A percentile compares a stretch with the other conserved stretches of the same genome.
These are phyloP conservation scores for Cryptococcus sp. DNA, from an alignment of 1,284 basidiomycete genomes.

Conservation along the genomic window DNA sequence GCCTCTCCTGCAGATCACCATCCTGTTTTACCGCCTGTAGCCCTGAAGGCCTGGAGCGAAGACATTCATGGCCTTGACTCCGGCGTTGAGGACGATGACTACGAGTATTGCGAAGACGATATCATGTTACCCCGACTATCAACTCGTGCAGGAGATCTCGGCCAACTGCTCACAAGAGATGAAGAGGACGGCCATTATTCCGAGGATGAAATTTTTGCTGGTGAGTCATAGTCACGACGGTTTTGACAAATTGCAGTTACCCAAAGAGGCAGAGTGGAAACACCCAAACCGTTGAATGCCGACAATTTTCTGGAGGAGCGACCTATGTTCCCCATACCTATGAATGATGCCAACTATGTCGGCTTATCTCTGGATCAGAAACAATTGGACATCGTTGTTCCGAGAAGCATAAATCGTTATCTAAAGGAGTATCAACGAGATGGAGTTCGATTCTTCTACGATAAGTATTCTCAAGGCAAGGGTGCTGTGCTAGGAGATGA, in stretches of 20 bases:
- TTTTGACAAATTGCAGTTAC: no score
- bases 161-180: no score
- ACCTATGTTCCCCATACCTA: no score
- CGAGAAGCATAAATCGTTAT: slow-evolving; percentile 50
- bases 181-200: slow-evolving; percentile 19
- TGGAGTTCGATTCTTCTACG: slow-evolving; percentile 50
- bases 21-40: no score
- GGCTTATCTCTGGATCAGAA: neutral
- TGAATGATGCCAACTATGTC: no score
- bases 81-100: slow-evolving; percentile 21
- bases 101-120: slow-evolving; percentile 14
- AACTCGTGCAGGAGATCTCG: no score
- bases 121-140: slow-evolving; percentile 6
- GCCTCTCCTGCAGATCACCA: no score
- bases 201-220: slow-evolving; percentile 21
- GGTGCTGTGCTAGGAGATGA: slow-evolving; percentile 53
- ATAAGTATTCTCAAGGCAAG: slow-evolving; percentile 42
- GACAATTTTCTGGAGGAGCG: no score
- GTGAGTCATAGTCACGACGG: slow-evolving; percentile 1
- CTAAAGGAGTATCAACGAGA: slow-evolving; percentile 51
- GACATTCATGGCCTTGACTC: neutral
- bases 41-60: no score
- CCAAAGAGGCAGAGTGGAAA: no score
- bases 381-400: slow-evolving; percentile 33
- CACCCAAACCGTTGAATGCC: no score